A percentile compares a stretch with the other conserved stretches of the same genome.
These are phyloP conservation scores for Xylaria sp. DNA, from an alignment of 2,329 filamentous ascomycete species.

Conservation along the genomic window DNA sequence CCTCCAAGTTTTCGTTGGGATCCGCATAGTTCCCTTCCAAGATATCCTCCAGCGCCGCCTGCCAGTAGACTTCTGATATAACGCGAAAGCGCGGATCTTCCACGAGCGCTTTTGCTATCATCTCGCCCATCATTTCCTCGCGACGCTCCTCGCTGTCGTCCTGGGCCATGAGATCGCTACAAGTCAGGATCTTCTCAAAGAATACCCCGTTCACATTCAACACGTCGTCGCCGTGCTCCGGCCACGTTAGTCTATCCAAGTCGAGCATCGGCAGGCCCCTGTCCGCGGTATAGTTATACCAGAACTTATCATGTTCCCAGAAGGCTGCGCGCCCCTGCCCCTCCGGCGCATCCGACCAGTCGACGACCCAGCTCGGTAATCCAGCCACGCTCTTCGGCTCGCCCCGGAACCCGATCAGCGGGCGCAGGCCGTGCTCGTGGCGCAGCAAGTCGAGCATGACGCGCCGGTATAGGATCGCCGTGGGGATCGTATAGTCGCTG, in stretches of 20 bases:
- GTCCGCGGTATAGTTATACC: slow-evolving; percentile 12
- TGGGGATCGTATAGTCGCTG: slow-evolving; percentile 18
- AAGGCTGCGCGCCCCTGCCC: not conserved
- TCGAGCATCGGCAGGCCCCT: slow-evolving; percentile 23
- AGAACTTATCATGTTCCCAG: slow-evolving; percentile 25
- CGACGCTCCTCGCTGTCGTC: slow-evolving; percentile 1
- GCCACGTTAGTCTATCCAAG: slow-evolving; percentile 5
- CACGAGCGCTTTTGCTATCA: slow-evolving; percentile 4
- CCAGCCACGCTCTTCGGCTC: slow-evolving; percentile 19
- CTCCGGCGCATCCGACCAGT: slow-evolving; percentile 16
- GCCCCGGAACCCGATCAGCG: slow-evolving; percentile 23
- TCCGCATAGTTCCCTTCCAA: slow-evolving; percentile 18
- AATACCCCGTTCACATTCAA: slow-evolving; percentile 27
- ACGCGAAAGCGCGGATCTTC: slow-evolving; percentile 17
- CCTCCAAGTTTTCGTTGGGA: not conserved
- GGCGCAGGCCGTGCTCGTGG: slow-evolving; percentile 14
- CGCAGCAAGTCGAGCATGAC: slow-evolving; percentile 29
- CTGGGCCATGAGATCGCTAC: slow-evolving; percentile 10
- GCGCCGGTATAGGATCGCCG: slow-evolving; percentile 17
- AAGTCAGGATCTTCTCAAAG: slow-evolving; percentile 20
- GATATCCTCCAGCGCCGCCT: slow-evolving; percentile 12
- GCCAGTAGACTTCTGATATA: slow-evolving; percentile 26
- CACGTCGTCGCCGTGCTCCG: slow-evolving; percentile 16
- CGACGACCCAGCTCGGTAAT: slow-evolving; percentile 26
- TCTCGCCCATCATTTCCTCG: not conserved